Conservation (phyloP, 345 rosid genomes). For the Eutrema yunnanense region DNA sequence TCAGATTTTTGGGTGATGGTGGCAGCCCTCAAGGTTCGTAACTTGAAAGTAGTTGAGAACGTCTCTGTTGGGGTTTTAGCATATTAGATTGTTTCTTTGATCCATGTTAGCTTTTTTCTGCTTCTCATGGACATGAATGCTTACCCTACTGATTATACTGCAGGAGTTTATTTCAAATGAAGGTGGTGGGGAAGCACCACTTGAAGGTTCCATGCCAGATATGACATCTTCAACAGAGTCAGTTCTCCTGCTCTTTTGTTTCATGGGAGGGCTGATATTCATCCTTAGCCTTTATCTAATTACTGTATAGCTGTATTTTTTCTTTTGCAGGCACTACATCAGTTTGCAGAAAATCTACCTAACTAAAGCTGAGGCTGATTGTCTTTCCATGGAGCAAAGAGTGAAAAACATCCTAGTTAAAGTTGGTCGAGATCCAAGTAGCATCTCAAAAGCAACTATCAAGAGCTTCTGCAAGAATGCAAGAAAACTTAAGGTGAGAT, state of each 20-base stretch:
- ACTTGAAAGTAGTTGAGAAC: constrained; percentile 11
- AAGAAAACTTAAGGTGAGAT: constrained; percentile 77
- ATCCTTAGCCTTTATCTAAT: constrained; percentile 1
- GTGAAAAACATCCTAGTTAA: constrained; percentile 54
- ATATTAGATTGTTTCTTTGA: background rate
- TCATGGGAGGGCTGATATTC: background rate
- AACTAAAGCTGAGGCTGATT: constrained; percentile 90
- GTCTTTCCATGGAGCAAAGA: constrained; percentile 59
- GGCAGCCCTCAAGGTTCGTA: constrained; percentile 82
- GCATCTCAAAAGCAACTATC: constrained; percentile 58
- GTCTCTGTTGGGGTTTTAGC: background rate
- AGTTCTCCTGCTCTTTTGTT: constrained; percentile 28
- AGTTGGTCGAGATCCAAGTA: constrained; percentile 60
- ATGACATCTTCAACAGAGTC: constrained; percentile 99
- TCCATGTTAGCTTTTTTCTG: background rate
- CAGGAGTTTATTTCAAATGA: constrained; percentile 86
- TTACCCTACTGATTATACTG: background rate
- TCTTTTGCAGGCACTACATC: constrained; percentile 67
- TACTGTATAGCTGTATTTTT: background rate
- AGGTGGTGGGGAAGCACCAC: constrained; percentile 88
- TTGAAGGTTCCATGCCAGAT: constrained; percentile 94
- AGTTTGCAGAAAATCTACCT: constrained; percentile 88
- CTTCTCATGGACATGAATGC: background rate
- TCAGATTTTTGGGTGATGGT: constrained; percentile 97
- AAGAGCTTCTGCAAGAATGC: constrained; percentile 87